A percentile compares a stretch with the other conserved stretches of the same genome.
Evolutionary conservation across 805 yeast species (phyloP).

Genomic region (Wickerhamiella azymoides): DNA sequence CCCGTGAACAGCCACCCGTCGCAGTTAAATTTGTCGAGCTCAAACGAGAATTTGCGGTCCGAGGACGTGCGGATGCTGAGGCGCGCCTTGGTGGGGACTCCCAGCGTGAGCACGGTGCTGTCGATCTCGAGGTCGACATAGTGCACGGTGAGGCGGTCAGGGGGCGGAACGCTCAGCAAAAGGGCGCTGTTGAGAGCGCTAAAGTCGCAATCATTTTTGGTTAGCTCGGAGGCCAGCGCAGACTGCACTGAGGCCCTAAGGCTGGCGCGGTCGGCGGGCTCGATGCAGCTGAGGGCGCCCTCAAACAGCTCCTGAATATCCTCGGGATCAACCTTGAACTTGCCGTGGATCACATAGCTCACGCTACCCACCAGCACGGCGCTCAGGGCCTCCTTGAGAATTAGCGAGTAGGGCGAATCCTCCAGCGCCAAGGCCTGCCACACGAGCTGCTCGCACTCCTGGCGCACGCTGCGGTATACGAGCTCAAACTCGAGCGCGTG

Average conservation of each 20-base stretch:
- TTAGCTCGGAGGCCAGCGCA: not conserved
- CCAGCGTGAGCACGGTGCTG: not conserved
- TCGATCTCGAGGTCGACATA: slow-evolving; percentile 33
- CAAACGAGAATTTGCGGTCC: slow-evolving; percentile 30
- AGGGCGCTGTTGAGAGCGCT: slow-evolving; percentile 21
- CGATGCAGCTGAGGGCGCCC: slow-evolving; percentile 10
- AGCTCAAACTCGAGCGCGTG: not conserved
- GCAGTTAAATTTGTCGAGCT: slow-evolving; percentile 32
- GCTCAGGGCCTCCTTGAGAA: slow-evolving; percentile 10
- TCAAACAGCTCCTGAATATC: slow-evolving; percentile 13
- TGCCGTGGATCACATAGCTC: slow-evolving; percentile 6
- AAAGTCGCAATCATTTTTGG: slow-evolving; percentile 2
- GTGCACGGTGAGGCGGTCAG: slow-evolving; percentile 47
- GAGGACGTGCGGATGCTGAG: not conserved
- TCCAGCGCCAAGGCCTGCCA: slow-evolving; percentile 10
- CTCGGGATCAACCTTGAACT: slow-evolving; percentile 7
- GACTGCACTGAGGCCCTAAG: not conserved
- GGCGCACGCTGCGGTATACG: slow-evolving; percentile 11
- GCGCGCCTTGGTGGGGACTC: not conserved
- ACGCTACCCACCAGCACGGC: slow-evolving; percentile 11
- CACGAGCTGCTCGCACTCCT: slow-evolving; percentile 17
- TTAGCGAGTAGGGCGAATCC: slow-evolving; percentile 7
- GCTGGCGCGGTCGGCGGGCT: slow-evolving; percentile 11
- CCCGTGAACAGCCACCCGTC: slow-evolving; percentile 82
- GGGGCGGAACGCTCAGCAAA: slow-evolving; percentile 46